A percentile compares a stretch with the other conserved stretches of the same genome.
Conservation (phyloP, 768 basidiomycete species). For the Leccinum barrowsii region DNA sequence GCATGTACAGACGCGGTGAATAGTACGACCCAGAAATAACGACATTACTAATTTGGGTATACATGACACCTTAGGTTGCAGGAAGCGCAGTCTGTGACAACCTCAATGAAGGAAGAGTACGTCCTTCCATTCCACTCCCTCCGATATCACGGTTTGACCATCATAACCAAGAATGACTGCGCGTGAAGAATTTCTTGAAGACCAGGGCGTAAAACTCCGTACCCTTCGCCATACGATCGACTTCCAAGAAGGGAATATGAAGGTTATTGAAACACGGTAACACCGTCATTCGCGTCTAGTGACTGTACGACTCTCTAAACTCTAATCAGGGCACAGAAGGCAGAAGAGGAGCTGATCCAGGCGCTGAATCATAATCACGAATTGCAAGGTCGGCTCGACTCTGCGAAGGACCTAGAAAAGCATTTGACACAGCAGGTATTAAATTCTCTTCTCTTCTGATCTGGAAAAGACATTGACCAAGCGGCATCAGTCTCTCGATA, state of each 20-base stretch:
- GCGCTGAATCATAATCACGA: constrained; percentile 23
- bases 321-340: constrained; percentile 15
- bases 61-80: constrained; percentile 18
- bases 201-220: constrained; percentile 25
- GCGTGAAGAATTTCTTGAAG: constrained; percentile 22
- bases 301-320: constrained; percentile 12
- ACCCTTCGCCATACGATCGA: constrained; percentile 29
- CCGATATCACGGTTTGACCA: constrained; percentile 11
- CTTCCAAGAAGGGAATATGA: constrained; percentile 29
- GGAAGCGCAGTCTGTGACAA: constrained; percentile 24
- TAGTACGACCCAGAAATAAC: background rate
- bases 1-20: constrained; percentile 23
- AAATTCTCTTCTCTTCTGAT: constrained; percentile 15
- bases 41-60: constrained; percentile 11
- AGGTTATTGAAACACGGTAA: constrained; percentile 27
- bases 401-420: constrained; percentile 21
- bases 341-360: constrained; percentile 18
- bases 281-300: background rate
- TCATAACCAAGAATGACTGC: constrained; percentile 20
- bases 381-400: constrained; percentile 27
- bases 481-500: constrained; percentile 19
- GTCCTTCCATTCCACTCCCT: constrained; percentile 21
- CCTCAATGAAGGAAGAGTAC: constrained; percentile 31
- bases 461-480: constrained; percentile 16
- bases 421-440: constrained; percentile 21